Base-by-base conservation (phyloP, 805 yeast species). In the Martiniozyma abietophila region DNA sequence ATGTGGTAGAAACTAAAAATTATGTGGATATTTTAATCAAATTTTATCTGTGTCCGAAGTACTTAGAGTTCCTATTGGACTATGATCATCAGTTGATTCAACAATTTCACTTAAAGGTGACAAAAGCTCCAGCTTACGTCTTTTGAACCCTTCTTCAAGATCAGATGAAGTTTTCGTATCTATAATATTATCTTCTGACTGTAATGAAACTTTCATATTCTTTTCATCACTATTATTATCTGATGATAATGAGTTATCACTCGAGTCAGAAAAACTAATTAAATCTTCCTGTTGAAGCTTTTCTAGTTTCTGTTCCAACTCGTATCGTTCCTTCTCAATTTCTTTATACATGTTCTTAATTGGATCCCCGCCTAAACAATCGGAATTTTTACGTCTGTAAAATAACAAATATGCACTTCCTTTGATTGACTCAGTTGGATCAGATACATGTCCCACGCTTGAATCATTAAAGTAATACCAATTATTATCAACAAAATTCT, bases 401-500 rank as follows among this genome's bases (percentile, higher is more conserved):
- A 92, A 89, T 34, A 89, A 58, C 39, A 89, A 61, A 54, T 89
- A 89, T 0, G 97, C 97, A 3, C 94, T 84, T 1, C 83, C 78
- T 6, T 78, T 68, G 8, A 83, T 59, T 8, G 81, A 59, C 16
- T 74, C 69, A 19, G 65, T 65, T 0, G 94, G 81, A 32, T 71
- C 66, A 0, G 76, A 66, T 12, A 42, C 46, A 14, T 62, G 62
- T 0, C 74, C 57, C 1, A 86, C 96, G 21, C 80, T 59, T 2
- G 94, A 76, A 53, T 89, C 98, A 52, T 89, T 88, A 54, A 69
- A 89, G 52, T 86, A 81, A 52, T 86, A 85, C 97, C 97, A 92
- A 38, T 74, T 65, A 15, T 61, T 61, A 49, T 83, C 94, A 27
- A 74, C 65, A 54, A 74, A 78, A 50, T 88, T 88, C 53, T 79